Conservation (phyloP, 306 rosid species). For the Trifolium dubium region DNA sequence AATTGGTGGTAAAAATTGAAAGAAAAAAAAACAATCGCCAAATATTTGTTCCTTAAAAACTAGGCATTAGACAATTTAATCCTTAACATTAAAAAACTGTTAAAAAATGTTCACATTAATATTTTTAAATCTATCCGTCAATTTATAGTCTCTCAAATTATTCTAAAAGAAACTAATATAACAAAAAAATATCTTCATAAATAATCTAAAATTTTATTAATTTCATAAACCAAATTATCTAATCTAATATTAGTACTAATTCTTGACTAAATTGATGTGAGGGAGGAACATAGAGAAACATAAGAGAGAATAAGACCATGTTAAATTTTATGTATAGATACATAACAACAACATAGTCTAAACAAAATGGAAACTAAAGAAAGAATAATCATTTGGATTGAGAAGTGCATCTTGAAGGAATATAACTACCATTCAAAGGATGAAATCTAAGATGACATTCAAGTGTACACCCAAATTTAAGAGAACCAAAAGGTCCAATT, state of each 20-base stretch:
- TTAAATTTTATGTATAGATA: slow-evolving; percentile 11
- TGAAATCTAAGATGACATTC: slow-evolving; percentile 70
- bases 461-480: slow-evolving; percentile 59
- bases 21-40: background rate
- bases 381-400: slow-evolving; percentile 49
- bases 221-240: background rate
- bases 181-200: background rate
- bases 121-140: background rate
- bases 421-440: slow-evolving; percentile 61
- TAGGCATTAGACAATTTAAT: background rate
- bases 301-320: background rate
- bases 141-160: background rate
- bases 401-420: slow-evolving; percentile 62
- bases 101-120: background rate
- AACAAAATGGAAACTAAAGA: slow-evolving; percentile 20
- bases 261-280: background rate
- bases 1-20: too few species aligned
- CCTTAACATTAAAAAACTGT: background rate
- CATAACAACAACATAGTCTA: slow-evolving; percentile 16
- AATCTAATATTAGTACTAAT: background rate
- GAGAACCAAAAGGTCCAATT: slow-evolving; percentile 63
- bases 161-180: background rate
- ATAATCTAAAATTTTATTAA: background rate
- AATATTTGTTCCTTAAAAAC: background rate
- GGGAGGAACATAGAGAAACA: background rate